Evolutionary conservation across 2,329 filamentous ascomycete genomes (phyloP).

Genomic region (Colletotrichum orbiculare): DNA sequence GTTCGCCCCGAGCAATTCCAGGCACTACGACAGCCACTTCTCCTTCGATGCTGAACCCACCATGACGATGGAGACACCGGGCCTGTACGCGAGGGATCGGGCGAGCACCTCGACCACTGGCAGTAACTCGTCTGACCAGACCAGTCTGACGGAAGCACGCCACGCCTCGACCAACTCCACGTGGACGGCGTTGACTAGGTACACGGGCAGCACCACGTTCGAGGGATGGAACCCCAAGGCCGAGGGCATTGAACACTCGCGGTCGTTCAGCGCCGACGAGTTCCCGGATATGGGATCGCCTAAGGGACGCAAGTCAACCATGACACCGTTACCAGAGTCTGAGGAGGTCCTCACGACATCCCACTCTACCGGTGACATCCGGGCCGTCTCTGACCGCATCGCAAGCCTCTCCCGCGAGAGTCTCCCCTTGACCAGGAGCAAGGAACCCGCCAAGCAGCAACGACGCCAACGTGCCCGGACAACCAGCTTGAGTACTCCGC

Average conservation of each 20-base stretch:
- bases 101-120: conserved; percentile 66
- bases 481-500: conserved; percentile 56
- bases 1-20: conserved; percentile 48
- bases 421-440: conserved; percentile 43
- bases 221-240: conserved; percentile 41
- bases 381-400: conserved; percentile 18
- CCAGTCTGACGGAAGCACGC: conserved; percentile 60
- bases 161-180: conserved; percentile 66
- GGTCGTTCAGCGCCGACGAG: conserved; percentile 40
- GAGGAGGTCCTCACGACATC: conserved; percentile 30
- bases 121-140: conserved; percentile 59
- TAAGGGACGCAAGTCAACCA: conserved; percentile 23
- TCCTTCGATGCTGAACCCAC: conserved; percentile 49
- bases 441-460: conserved; percentile 43
- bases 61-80: conserved; percentile 46
- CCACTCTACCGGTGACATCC: conserved; percentile 31
- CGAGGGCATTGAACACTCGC: conserved; percentile 46
- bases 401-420: conserved; percentile 44
- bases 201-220: conserved; percentile 63
- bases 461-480: conserved; percentile 57
- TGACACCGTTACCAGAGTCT: conserved; percentile 32
- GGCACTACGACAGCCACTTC: conserved; percentile 47
- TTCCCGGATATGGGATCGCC: conserved; percentile 38
- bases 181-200: conserved; percentile 64
- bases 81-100: conserved; percentile 53